Conservation (phyloP, 148 eudicot genomes). For the Camellia granthamiana region DNA sequence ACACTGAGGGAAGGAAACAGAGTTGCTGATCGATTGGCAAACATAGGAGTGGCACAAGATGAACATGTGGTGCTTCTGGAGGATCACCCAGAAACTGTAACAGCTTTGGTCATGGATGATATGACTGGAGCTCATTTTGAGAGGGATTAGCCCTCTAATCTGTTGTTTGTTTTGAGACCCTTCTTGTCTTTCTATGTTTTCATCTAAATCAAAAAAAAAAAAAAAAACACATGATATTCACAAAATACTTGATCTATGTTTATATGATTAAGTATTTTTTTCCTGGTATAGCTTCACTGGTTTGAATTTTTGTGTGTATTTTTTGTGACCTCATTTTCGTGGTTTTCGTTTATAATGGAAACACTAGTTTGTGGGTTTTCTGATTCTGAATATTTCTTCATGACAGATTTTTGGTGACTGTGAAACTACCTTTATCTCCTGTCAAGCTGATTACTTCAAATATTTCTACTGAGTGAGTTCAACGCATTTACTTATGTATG, state of each 20-base stretch:
- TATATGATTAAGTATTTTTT: background rate
- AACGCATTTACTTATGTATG: background rate
- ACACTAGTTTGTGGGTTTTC: background rate
- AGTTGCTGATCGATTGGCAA: too few species aligned
- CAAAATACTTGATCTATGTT: background rate
- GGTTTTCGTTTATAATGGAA: background rate
- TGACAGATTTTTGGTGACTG: conserved; percentile 73
- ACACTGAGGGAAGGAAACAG: too few species aligned
- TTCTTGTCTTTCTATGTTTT: background rate
- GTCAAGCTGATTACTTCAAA: conserved; percentile 58
- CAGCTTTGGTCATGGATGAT: too few species aligned
- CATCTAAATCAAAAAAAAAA: too few species aligned
- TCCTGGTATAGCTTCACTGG: background rate
- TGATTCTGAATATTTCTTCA: conserved; percentile 4
- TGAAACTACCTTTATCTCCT: conserved; percentile 64
- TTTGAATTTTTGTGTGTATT: background rate
- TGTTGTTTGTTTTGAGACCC: too few species aligned
- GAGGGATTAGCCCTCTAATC: too few species aligned
- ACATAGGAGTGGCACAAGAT: too few species aligned
- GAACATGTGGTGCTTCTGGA: too few species aligned
- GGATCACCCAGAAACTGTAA: too few species aligned
- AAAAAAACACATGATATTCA: too few species aligned
- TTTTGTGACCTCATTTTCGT: background rate
- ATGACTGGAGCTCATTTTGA: too few species aligned
- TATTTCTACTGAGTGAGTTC: conserved; percentile 70